A percentile compares a stretch with the other conserved stretches of the same genome.
Conservation (phyloP, 805 yeast genomes). For the Dipodascopsis uninucleata region DNA sequence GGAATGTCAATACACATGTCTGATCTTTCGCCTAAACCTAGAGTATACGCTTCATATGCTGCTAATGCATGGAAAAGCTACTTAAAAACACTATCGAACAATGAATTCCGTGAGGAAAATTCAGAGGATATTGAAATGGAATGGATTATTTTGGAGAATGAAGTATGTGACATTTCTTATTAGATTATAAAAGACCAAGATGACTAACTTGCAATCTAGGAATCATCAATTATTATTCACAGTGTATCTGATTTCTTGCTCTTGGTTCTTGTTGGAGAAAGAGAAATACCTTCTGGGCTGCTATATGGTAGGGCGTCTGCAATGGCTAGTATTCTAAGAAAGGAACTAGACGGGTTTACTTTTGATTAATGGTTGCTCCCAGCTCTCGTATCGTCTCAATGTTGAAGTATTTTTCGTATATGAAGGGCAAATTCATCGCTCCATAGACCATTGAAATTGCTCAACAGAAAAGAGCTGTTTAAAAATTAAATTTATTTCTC, state of each 20-base stretch:
- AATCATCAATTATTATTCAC: slow-evolving; percentile 18
- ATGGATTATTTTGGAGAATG: slow-evolving; percentile 33
- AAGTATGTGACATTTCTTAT: slow-evolving; percentile 26
- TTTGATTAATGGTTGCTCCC: too few species aligned
- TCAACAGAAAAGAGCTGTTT: too few species aligned
- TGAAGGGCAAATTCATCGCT: too few species aligned
- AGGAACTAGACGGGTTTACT: slow-evolving; percentile 30
- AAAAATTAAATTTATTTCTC: too few species aligned
- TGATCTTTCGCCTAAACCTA: slow-evolving; percentile 22
- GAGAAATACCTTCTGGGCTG: slow-evolving; percentile 31
- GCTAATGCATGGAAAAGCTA: slow-evolving; percentile 28
- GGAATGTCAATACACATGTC: slow-evolving; percentile 16
- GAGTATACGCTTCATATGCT: slow-evolving; percentile 30
- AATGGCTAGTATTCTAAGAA: slow-evolving; percentile 28
- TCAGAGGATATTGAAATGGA: slow-evolving; percentile 3
- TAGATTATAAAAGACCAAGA: slow-evolving; percentile 13
- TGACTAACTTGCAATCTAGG: slow-evolving; percentile 14
- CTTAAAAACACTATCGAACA: neutral
- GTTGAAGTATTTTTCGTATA: too few species aligned
- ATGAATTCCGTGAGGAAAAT: slow-evolving; percentile 4
- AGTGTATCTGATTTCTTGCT: slow-evolving; percentile 17
- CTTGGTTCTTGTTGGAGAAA: slow-evolving; percentile 32
- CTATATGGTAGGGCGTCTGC: slow-evolving; percentile 29
- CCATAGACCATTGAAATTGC: too few species aligned
- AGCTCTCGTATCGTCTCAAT: too few species aligned